Percentiles rank a stretch among this genome's conserved stretches.
phyloP scores from a whole-genome alignment of 2,329 filamentous ascomycete species.

The Fusarium marasasianum region DNA sequence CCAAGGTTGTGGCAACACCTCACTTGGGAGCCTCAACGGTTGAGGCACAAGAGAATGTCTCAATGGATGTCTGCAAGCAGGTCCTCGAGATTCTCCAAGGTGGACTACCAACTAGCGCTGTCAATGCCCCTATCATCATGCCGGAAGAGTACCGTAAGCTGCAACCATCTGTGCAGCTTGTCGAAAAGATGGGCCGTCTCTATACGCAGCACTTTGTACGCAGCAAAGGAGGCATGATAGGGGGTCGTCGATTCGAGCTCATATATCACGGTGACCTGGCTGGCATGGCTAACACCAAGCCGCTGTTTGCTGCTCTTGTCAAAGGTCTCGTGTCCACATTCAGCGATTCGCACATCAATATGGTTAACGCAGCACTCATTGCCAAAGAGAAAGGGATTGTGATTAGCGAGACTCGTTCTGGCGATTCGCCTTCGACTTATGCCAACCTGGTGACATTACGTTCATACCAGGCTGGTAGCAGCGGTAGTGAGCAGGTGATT shows the following conservation, averaged over 20 bases:
- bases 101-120: conserved; percentile 77
- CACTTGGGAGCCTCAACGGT: conserved; percentile 83
- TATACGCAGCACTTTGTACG: conserved; percentile 79
- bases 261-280: conserved; percentile 81
- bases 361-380: conserved; percentile 81
- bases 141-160: conserved; percentile 82
- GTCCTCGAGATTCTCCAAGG: conserved; percentile 78
- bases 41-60: conserved; percentile 86
- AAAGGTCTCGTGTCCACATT: conserved; percentile 79
- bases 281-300: conserved; percentile 76
- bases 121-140: conserved; percentile 83
- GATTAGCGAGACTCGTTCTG: conserved; percentile 76
- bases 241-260: conserved; percentile 77
- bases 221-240: conserved; percentile 55
- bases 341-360: conserved; percentile 77
- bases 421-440: conserved; percentile 72
- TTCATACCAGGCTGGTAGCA: conserved; percentile 53
- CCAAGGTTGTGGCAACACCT: conserved; percentile 79
- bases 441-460: conserved; percentile 76
- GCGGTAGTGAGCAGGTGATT: conserved; percentile 57
- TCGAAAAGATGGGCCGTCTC: conserved; percentile 81
- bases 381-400: conserved; percentile 81
- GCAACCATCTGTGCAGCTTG: conserved; percentile 77
- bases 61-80: conserved; percentile 83
- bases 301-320: conserved; percentile 80